Conservation (phyloP, 805 yeast species). For the Hemisphaericaspora nanyangensis region DNA sequence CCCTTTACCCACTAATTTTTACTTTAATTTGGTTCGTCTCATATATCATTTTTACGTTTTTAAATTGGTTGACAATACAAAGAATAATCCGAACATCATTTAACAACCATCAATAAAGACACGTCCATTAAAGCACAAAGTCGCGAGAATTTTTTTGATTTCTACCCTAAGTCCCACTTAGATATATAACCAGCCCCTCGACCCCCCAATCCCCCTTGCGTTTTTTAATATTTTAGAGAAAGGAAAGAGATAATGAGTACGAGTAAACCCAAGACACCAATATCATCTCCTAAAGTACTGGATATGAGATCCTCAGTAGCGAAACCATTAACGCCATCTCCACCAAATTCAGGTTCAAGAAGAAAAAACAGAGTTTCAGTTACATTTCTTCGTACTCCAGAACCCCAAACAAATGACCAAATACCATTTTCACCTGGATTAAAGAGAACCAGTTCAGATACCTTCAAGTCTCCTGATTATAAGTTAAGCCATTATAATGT, state of each 20-base stretch:
- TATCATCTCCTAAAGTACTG: conserved; percentile 29
- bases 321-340: conserved; percentile 29
- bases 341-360: conserved; percentile 10
- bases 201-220: conserved; percentile 4
- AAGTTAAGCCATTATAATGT: conserved; percentile 21
- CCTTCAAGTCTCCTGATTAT: conserved; percentile 32
- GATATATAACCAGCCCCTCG: conserved; percentile 2
- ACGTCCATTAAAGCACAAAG: too few species aligned
- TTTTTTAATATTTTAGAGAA: too few species aligned
- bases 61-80: too few species aligned
- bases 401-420: conserved; percentile 19
- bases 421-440: conserved; percentile 39
- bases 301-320: conserved; percentile 13
- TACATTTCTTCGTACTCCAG: conserved; percentile 33
- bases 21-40: too few species aligned
- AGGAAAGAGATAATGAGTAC: conserved; percentile 14
- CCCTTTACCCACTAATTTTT: too few species aligned
- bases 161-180: not conserved
- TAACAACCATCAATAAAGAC: too few species aligned
- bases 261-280: conserved; percentile 32
- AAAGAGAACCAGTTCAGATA: conserved; percentile 30
- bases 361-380: conserved; percentile 17
- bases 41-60: too few species aligned
- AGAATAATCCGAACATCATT: too few species aligned
- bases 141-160: too few species aligned